Conservation (phyloP, 441 rosid species). For the Theobroma grandiflorum region DNA sequence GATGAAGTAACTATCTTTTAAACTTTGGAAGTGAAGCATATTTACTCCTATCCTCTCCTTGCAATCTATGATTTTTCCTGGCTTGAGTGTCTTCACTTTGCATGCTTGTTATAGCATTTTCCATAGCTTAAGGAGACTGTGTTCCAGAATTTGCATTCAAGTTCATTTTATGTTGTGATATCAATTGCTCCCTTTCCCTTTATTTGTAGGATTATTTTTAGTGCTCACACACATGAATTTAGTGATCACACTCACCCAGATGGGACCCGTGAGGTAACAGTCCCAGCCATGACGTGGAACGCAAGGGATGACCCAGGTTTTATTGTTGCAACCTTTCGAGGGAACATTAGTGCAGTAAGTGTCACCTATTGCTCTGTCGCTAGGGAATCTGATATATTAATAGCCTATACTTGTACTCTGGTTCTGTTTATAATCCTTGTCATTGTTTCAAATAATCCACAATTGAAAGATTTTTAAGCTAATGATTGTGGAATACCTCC, state of each 20-base stretch:
- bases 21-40: neutral
- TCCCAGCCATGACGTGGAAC: slow-evolving; percentile 71
- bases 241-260: slow-evolving; percentile 58
- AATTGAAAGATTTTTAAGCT: slow-evolving; percentile 27
- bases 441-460: slow-evolving; percentile 33
- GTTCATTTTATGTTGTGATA: neutral
- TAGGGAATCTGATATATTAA: slow-evolving; percentile 55
- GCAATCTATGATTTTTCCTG: neutral
- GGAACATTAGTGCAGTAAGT: slow-evolving; percentile 41
- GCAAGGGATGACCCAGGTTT: slow-evolving; percentile 69
- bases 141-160: neutral
- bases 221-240: slow-evolving; percentile 61
- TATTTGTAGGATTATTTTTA: slow-evolving; percentile 60
- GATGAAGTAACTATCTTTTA: neutral
- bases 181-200: neutral
- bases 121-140: slow-evolving; percentile 2
- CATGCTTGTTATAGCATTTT: slow-evolving; percentile 6
- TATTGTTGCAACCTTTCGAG: slow-evolving; percentile 53
- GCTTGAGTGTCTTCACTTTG: neutral
- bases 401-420: slow-evolving; percentile 39
- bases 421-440: slow-evolving; percentile 32
- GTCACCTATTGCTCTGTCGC: slow-evolving; percentile 63
- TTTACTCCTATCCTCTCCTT: neutral
- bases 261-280: slow-evolving; percentile 67
- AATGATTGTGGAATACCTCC: slow-evolving; percentile 18